phyloP scores from a whole-genome alignment of 73 alveolate genomes.

The Paramecium octaurelia region DNA sequence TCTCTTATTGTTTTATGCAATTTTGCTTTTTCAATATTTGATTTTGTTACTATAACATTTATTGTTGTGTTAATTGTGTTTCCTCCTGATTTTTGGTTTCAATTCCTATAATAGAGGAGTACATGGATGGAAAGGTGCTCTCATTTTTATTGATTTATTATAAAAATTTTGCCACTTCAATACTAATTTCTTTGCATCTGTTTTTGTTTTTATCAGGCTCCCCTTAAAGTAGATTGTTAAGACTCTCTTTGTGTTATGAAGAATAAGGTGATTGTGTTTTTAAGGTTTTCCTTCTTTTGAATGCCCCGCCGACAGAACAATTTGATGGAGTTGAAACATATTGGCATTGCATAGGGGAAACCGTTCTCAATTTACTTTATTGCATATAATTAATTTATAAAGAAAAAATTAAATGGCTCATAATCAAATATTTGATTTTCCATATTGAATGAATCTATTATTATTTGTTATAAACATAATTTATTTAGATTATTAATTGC shows the following conservation, averaged over 20 bases:
- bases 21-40: neutral
- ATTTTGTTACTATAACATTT: neutral
- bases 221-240: neutral
- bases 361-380: neutral
- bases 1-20: neutral
- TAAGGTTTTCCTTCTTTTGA: neutral
- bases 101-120: neutral
- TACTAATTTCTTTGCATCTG: neutral
- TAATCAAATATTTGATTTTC: neutral
- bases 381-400: neutral
- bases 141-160: neutral
- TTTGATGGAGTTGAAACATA: neutral
- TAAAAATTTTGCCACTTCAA: neutral
- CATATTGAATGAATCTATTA: neutral
- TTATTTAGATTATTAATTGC: neutral
- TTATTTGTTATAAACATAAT: neutral
- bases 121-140: neutral
- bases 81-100: neutral
- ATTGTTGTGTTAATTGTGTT: neutral
- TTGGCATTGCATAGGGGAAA: neutral
- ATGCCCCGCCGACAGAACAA: neutral
- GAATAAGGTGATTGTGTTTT: neutral
- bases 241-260: neutral
- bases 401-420: neutral
- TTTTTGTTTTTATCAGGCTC: neutral